Conservation (phyloP, 208 protist genomes). For the Leishmania tarentolae region DNA sequence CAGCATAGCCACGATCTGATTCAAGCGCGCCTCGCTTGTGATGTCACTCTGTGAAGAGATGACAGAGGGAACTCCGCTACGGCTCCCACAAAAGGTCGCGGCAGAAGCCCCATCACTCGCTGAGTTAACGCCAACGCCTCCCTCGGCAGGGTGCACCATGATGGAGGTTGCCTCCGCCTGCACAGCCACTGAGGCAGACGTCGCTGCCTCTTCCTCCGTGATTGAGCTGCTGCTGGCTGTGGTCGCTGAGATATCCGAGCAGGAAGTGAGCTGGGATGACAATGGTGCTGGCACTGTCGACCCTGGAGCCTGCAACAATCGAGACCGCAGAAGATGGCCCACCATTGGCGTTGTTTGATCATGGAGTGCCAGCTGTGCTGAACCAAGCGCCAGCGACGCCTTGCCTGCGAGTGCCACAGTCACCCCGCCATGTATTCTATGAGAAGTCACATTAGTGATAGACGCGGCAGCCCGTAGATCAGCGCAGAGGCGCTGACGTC, state of each 20-base stretch:
- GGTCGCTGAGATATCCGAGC: not conserved
- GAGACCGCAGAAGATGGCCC: constrained; percentile 5
- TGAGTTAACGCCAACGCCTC: constrained; percentile 7
- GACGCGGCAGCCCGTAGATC: not conserved
- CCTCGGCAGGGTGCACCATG: not conserved
- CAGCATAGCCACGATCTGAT: constrained; percentile 43
- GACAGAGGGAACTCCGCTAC: constrained; percentile 40
- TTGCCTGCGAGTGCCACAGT: not conserved
- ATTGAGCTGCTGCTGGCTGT: not conserved
- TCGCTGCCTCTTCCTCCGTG: not conserved
- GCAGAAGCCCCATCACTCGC: not conserved
- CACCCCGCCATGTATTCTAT: not conserved
- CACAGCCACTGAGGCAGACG: not conserved
- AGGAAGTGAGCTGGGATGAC: not conserved
- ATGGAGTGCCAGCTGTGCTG: not conserved
- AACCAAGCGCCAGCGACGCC: not conserved
- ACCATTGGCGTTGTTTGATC: not conserved
- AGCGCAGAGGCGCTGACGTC: not conserved
- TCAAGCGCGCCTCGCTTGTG: constrained; percentile 44
- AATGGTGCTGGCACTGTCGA: not conserved
- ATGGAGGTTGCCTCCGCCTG: constrained; percentile 7
- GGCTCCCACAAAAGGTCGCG: not conserved
- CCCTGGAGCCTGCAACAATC: not conserved
- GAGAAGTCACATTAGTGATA: not conserved
- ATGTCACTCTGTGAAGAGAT: constrained; percentile 61